Base-by-base conservation (phyloP, 495 filamentous ascomycete genomes). In the Lasiosphaeria miniovina region DNA sequence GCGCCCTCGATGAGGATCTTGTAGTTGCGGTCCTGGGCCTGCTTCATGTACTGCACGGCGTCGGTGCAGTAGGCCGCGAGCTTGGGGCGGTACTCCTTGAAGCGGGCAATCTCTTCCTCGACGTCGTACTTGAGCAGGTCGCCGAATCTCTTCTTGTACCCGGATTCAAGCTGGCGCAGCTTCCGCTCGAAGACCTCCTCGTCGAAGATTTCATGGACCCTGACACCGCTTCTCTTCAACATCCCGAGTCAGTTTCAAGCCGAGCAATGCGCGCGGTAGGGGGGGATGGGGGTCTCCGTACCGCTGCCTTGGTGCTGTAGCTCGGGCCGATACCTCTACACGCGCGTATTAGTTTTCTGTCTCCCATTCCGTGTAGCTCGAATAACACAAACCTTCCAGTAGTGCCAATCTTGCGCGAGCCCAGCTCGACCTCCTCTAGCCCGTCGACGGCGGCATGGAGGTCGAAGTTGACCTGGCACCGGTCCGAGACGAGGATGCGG, bases 381-480 rank as follows among this genome's bases (percentile, higher is more conserved):
- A 11, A 1, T 4, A n/a, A n/a, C 43, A n/a, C 43, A 2, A 14
- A 46, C 43, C 75, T 78, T 54, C 74, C 75, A 6, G 82, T 86
- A 4, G 84, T 86, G 33, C 83, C 84, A 62, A 86, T 82, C 55
- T 73, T 74, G 50, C 70, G 66, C 36, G 68, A 68, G 46, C 87
- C 90, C 11, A 96, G 81, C 65, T 88, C 86, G 40, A 78, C 76
- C 74, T 96, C 92, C 72, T 91, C 88, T 17, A 96, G 78, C 9
- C 90, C 88, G 71, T 96, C 91, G 35, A 93, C 88, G 55, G 86
- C 77, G 50, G 84, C 84, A 74, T 96, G 91, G 48, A 97, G 78
- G 64, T 95, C 88, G 59, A 96, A 86, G 65, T 89, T 86, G 60
- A 97, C 81, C 68, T 96, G 91, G 38, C 87, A 88, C 60, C 93